Base-by-base conservation (phyloP, 1,139 yeast genomes). In the Pichia sp. region DNA sequence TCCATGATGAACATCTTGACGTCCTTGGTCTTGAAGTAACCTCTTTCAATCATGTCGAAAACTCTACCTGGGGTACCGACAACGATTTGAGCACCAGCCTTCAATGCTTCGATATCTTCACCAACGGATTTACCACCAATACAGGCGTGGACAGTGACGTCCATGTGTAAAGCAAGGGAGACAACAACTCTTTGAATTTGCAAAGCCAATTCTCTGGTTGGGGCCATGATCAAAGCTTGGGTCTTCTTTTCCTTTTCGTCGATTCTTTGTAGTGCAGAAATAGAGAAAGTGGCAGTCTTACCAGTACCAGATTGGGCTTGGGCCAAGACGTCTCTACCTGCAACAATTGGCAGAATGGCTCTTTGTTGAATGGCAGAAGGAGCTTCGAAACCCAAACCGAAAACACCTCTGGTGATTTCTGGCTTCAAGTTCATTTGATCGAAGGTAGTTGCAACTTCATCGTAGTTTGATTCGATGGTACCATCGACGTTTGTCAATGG, bases 301-400 rank as follows among this genome's bases (percentile, higher is more conserved):
- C 99, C 99, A 64, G 99, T 93, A 85, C 99, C 99, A 55, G 98
- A 92, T 82, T 93, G 99, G 66, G 98, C 97, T 78, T 93, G 99
- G 65, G 98, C 99, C 70, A 93, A 84, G 58, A 92, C 97, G 75
- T 93, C 99, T 77, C 93, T 85, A 65, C 96, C 97, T 75, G 89
- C 95, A 71, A 93, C 86, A 75, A 93, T 91, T 73, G 97, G 99
- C 72, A 88, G 80, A 69, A 93, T 93, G 63, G 99, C 99, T 78
- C 99, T 89, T 75, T 90, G 96, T 80, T 93, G 99, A 78, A 93
- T 93, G 63, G 98, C 95, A 63, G 97, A 89, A 68, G 99, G 99
- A 63, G 83, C 80, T 80, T 93, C 98, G 80, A 90, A 93, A 81
- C 99, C 99, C 80, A 89, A 89, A 77, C 95, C 97, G 76, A 84